Conservation (phyloP, 768 basidiomycete genomes). For the Tylopilus plumbeoviolaceoides region DNA sequence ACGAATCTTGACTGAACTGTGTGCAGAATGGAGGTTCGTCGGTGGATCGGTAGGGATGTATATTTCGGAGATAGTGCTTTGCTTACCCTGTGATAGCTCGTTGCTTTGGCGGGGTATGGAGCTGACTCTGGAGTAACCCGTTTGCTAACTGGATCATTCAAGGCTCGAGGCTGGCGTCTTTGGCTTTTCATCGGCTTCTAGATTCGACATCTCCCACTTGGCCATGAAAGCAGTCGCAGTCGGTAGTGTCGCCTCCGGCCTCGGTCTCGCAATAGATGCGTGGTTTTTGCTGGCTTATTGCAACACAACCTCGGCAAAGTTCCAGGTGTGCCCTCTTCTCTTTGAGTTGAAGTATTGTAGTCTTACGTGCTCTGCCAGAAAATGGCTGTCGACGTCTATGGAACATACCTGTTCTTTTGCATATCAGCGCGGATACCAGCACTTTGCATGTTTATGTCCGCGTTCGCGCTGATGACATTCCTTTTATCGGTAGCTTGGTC, state of each 20-base stretch:
- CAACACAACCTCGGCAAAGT: slow-evolving; percentile 47
- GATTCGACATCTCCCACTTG: slow-evolving; percentile 46
- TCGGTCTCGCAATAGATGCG: slow-evolving; percentile 59
- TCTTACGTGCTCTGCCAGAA: too few species aligned
- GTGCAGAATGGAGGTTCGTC: slow-evolving; percentile 61
- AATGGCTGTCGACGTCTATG: too few species aligned
- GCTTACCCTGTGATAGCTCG: slow-evolving; percentile 38
- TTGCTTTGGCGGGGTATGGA: slow-evolving; percentile 55
- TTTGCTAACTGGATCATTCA: slow-evolving; percentile 1
- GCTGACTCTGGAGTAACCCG: neutral
- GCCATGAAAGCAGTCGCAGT: slow-evolving; percentile 52
- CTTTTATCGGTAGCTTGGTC: slow-evolving; percentile 57
- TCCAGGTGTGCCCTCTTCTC: slow-evolving; percentile 41
- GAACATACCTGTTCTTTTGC: slow-evolving; percentile 61
- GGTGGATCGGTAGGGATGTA: slow-evolving; percentile 50
- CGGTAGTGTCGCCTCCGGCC: slow-evolving; percentile 55
- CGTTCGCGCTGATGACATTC: slow-evolving; percentile 56
- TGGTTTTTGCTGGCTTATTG: slow-evolving; percentile 67
- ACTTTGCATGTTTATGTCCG: slow-evolving; percentile 54
- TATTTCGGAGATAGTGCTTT: neutral
- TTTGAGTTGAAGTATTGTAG: too few species aligned
- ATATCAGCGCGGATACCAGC: slow-evolving; percentile 62
- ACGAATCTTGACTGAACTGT: slow-evolving; percentile 41
- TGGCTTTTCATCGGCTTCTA: slow-evolving; percentile 49
- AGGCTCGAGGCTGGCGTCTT: slow-evolving; percentile 57